These are phyloP conservation scores for Phaeosphaeria sp. DNA, from an alignment of 2,329 filamentous ascomycete species.

Conservation along the genomic window DNA sequence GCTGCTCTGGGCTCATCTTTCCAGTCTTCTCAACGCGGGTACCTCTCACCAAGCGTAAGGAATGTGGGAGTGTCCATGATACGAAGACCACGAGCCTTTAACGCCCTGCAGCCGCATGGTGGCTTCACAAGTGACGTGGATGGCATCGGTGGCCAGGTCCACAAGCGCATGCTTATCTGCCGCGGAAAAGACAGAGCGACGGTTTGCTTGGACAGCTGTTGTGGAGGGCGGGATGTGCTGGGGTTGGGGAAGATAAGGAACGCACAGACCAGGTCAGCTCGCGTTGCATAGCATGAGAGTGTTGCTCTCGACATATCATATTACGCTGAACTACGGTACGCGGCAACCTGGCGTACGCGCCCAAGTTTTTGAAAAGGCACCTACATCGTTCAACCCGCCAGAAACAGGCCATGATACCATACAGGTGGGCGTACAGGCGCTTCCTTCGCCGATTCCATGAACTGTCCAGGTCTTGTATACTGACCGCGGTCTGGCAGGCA, in stretches of 20 bases:
- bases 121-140: constrained; percentile 13
- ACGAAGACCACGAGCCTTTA: neutral
- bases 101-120: neutral
- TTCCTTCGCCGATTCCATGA: neutral
- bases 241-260: constrained; percentile 27
- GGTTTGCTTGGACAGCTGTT: constrained; percentile 12
- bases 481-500: neutral
- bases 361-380: neutral
- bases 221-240: constrained; percentile 10
- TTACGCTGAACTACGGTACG: neutral
- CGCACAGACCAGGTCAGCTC: constrained; percentile 15
- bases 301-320: neutral
- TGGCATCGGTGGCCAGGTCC: neutral
- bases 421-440: neutral
- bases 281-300: neutral
- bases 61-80: neutral
- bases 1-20: constrained; percentile 32
- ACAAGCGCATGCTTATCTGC: constrained; percentile 18
- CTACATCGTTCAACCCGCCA: neutral
- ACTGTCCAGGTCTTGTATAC: neutral
- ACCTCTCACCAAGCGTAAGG: neutral
- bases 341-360: neutral
- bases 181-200: constrained; percentile 8
- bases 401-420: neutral
- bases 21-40: neutral